A percentile compares a stretch with the other conserved stretches of the same genome.
phyloP scores from a whole-genome alignment of 2,329 filamentous ascomycete species.

The Xylariales sp. region DNA sequence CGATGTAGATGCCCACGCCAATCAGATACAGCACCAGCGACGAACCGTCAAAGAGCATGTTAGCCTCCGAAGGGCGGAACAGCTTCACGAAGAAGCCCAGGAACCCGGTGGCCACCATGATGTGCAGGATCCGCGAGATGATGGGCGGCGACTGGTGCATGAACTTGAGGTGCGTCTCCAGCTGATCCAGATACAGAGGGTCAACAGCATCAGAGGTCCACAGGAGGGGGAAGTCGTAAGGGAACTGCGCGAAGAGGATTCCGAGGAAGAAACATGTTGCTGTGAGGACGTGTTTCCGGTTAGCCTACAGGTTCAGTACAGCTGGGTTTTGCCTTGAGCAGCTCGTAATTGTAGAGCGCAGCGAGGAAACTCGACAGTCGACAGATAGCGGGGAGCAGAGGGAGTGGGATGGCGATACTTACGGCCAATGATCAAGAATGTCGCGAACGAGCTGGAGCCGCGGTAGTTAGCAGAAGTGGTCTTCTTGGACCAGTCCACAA shows the following conservation, averaged over 20 bases:
- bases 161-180: constrained; percentile 87
- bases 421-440: constrained; percentile 96
- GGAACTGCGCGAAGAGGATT: constrained; percentile 92
- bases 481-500: constrained; percentile 51
- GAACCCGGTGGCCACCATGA: constrained; percentile 83
- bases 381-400: too few species aligned
- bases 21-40: constrained; percentile 79
- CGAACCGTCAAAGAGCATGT: constrained; percentile 89
- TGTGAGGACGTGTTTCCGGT: constrained; percentile 26
- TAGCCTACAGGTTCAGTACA: not conserved
- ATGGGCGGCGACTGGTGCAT: constrained; percentile 87
- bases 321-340: not conserved
- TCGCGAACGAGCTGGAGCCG: constrained; percentile 75
- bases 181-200: constrained; percentile 70
- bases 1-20: constrained; percentile 86
- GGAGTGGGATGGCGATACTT: constrained; percentile 37
- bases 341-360: too few species aligned
- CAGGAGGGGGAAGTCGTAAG: constrained; percentile 90
- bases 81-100: constrained; percentile 90
- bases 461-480: constrained; percentile 53
- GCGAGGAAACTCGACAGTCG: too few species aligned
- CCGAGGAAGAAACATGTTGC: constrained; percentile 96
- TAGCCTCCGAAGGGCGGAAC: constrained; percentile 88
- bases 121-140: constrained; percentile 89
- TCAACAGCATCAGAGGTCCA: constrained; percentile 67